Conservation (phyloP, 352 stramenopile genomes). For the Albugo laibachii region DNA sequence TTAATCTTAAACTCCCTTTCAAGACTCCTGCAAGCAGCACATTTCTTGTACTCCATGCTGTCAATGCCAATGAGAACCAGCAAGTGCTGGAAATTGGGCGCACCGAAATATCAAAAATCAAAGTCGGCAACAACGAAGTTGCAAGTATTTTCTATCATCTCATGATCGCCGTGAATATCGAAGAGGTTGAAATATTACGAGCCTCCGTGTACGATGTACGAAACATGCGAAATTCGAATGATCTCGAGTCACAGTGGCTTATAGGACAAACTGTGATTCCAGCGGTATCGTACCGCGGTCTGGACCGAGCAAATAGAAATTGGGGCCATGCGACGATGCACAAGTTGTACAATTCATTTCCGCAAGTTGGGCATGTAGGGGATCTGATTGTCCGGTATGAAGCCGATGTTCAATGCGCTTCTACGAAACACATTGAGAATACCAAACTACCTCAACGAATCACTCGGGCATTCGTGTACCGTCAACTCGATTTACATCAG, state of each 20-base stretch:
- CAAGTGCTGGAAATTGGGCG: constrained; percentile 37
- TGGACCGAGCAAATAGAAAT: background rate
- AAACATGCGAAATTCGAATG: constrained; percentile 24
- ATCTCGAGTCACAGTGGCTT: constrained; percentile 55
- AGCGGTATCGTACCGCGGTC: constrained; percentile 13
- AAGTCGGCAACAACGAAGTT: constrained; percentile 15
- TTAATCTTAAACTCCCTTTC: constrained; percentile 52
- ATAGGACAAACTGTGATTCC: constrained; percentile 38
- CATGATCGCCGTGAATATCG: constrained; percentile 49
- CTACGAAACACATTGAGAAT: background rate
- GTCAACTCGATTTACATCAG: background rate
- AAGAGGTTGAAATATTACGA: constrained; percentile 23
- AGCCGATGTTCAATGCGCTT: constrained; percentile 24
- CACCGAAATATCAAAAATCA: constrained; percentile 33
- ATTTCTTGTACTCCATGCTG: constrained; percentile 46
- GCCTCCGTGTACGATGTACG: constrained; percentile 51
- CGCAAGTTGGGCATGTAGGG: constrained; percentile 30
- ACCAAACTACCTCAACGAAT: constrained; percentile 28
- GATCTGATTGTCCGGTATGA: constrained; percentile 67
- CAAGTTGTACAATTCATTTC: constrained; percentile 38
- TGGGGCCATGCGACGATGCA: constrained; percentile 22
- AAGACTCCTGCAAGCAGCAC: constrained; percentile 18
- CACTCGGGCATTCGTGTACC: constrained; percentile 57
- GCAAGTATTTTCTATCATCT: constrained; percentile 27
- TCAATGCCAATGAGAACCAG: constrained; percentile 23